Conservation (phyloP, 2,329 filamentous ascomycete genomes). For the Corinectria fuckeliana region DNA sequence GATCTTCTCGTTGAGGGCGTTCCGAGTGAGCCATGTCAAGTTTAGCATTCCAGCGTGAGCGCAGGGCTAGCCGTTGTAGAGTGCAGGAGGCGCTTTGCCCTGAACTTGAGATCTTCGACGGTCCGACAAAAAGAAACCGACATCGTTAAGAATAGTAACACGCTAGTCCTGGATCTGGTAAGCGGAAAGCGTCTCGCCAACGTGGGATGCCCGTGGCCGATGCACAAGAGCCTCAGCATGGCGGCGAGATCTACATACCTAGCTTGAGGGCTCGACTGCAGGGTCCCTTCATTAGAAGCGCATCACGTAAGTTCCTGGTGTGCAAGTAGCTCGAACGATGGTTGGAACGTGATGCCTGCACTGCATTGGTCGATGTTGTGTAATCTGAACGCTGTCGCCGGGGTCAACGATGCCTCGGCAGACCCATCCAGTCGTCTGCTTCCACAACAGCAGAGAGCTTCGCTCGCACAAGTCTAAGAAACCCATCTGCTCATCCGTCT, state of each 20-base stretch:
- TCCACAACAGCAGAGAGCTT: neutral
- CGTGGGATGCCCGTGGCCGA: slow-evolving; percentile 7
- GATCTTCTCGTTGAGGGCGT: slow-evolving; percentile 2
- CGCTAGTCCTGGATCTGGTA: slow-evolving; percentile 21
- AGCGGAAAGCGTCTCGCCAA: slow-evolving; percentile 14
- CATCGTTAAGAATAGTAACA: slow-evolving; percentile 29
- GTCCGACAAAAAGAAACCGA: slow-evolving; percentile 11
- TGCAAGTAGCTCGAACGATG: neutral
- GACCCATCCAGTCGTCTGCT: neutral
- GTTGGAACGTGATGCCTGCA: neutral
- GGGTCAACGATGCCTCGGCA: neutral
- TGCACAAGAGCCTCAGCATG: slow-evolving; percentile 19
- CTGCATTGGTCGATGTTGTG: neutral
- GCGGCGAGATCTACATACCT: neutral
- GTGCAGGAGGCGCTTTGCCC: neutral
- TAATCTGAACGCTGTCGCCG: neutral
- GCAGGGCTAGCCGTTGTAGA: neutral
- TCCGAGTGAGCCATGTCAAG: neutral
- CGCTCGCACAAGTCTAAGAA: neutral
- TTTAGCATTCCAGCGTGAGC: neutral
- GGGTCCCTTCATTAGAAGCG: neutral
- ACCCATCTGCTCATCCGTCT: slow-evolving; percentile 2
- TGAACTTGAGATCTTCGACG: slow-evolving; percentile 6
- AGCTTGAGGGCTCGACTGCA: slow-evolving; percentile 6
- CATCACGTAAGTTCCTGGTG: slow-evolving; percentile 3